Conservation (phyloP, 495 filamentous ascomycete species). For the Aspergillus egyptiacus region DNA sequence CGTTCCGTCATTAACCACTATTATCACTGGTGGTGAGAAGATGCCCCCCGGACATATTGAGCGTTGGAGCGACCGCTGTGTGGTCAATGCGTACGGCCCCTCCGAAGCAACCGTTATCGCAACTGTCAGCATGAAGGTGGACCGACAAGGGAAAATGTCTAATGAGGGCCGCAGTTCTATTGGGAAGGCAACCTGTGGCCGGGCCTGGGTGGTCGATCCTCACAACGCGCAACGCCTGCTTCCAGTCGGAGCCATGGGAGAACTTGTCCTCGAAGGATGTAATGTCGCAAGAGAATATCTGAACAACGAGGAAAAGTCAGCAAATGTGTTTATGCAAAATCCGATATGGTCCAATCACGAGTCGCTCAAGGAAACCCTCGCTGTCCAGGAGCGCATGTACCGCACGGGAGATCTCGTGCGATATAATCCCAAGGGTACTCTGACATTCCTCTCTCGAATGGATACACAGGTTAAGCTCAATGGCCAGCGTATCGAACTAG, state of each 20-base stretch:
- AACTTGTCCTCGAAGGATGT: conserved; percentile 41
- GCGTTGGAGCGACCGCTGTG: background rate
- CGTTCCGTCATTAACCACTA: conserved; percentile 15
- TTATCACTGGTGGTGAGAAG: background rate
- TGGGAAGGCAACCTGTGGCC: conserved; percentile 22
- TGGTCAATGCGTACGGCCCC: background rate
- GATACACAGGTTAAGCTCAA: conserved; percentile 40
- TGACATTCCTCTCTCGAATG: conserved; percentile 25
- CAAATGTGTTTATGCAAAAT: conserved; percentile 24
- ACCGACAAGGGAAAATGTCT: background rate
- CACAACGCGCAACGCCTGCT: conserved; percentile 24
- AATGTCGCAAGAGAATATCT: conserved; percentile 40
- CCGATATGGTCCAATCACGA: conserved; percentile 23
- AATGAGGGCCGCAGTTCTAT: conserved; percentile 6
- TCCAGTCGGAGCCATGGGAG: conserved; percentile 39
- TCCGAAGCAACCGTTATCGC: background rate
- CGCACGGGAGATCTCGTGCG: conserved; percentile 26
- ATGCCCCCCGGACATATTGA: background rate
- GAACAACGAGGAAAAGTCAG: conserved; percentile 27
- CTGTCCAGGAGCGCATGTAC: conserved; percentile 21
- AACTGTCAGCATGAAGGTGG: background rate
- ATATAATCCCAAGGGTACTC: conserved; percentile 19
- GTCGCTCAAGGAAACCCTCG: background rate
- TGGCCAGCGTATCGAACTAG: conserved; percentile 41
- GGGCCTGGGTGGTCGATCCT: conserved; percentile 37